Percentiles rank a stretch among this genome's conserved stretches.
These are phyloP conservation scores for Kurtzmaniella quercitrusa DNA, from an alignment of 1,139 yeast species.

Conservation along the genomic window DNA sequence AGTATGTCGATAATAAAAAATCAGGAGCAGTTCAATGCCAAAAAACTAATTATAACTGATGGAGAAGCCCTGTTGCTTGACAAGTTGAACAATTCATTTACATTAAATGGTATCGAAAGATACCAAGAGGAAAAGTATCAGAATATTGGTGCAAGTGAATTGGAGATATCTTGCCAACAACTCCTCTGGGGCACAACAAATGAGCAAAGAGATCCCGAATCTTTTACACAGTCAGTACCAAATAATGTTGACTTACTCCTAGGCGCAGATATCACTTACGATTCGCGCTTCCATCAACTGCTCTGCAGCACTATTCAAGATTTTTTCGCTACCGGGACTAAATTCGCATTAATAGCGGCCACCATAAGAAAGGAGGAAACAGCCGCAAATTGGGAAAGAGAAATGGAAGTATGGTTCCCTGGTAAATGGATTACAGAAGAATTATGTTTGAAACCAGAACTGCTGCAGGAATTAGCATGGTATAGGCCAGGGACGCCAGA, in stretches of 20 bases:
- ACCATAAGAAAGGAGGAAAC: slow-evolving; percentile 68
- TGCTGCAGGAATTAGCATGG: slow-evolving; percentile 18
- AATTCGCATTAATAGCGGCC: slow-evolving; percentile 56
- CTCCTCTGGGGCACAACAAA: slow-evolving; percentile 55
- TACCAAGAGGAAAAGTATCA: neutral
- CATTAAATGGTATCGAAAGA: slow-evolving; percentile 33
- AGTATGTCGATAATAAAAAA: slow-evolving; percentile 50
- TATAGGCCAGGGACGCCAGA: slow-evolving; percentile 37
- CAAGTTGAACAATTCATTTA: slow-evolving; percentile 41
- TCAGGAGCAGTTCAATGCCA: slow-evolving; percentile 14
- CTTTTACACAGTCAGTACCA: slow-evolving; percentile 21
- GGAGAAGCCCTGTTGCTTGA: slow-evolving; percentile 70
- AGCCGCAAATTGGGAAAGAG: slow-evolving; percentile 46
- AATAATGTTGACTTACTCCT: slow-evolving; percentile 45
- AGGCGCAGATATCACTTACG: slow-evolving; percentile 90
- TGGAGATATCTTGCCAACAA: slow-evolving; percentile 17
- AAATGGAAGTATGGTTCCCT: slow-evolving; percentile 25
- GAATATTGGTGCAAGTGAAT: neutral
- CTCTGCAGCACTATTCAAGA: slow-evolving; percentile 48
- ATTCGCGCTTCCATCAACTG: slow-evolving; percentile 53
- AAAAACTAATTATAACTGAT: slow-evolving; percentile 59
- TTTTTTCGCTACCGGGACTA: slow-evolving; percentile 28
- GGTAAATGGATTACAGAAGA: neutral
- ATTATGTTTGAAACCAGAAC: slow-evolving; percentile 15
- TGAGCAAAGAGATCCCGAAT: slow-evolving; percentile 20